phyloP scores from a whole-genome alignment of 805 yeast species.

The Starmerella bombi region DNA sequence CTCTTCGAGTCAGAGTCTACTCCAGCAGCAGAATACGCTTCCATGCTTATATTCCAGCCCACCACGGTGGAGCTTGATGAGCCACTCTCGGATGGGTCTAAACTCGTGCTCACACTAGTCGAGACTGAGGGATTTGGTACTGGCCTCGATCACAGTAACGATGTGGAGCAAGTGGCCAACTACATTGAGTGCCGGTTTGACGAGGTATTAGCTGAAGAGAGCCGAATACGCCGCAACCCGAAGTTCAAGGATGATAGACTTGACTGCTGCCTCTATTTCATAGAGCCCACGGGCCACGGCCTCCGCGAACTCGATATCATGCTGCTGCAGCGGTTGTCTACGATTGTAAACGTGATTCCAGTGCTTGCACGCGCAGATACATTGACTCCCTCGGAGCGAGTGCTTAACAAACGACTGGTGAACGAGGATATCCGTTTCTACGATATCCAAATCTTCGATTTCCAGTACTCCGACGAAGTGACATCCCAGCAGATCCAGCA shows the following conservation, averaged over 20 bases:
- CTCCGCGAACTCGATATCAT: constrained; percentile 61
- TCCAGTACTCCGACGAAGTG: constrained; percentile 52
- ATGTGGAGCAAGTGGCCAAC: constrained; percentile 38
- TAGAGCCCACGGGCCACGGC: constrained; percentile 43
- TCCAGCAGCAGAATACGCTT: constrained; percentile 1
- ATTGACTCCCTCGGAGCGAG: constrained; percentile 52
- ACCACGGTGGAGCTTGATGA: constrained; percentile 38
- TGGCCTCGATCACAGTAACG: constrained; percentile 45
- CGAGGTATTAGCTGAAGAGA: constrained; percentile 57
- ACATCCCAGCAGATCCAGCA: constrained; percentile 31
- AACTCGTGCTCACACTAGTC: constrained; percentile 39
- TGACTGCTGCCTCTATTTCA: constrained; percentile 65
- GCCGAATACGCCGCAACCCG: constrained; percentile 59
- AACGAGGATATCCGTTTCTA: constrained; percentile 45
- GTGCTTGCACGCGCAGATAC: constrained; percentile 72
- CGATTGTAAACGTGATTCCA: constrained; percentile 70
- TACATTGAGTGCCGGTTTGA: constrained; percentile 61
- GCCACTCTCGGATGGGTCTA: constrained; percentile 32
- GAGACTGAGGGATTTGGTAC: constrained; percentile 72
- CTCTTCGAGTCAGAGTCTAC: constrained; percentile 7
- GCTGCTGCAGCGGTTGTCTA: constrained; percentile 54
- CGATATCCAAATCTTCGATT: constrained; percentile 59
- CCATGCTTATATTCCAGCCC: constrained; percentile 10
- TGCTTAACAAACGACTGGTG: constrained; percentile 40
- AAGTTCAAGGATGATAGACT: constrained; percentile 58